Evolutionary conservation across 1,284 basidiomycete genomes (phyloP), one percentile per base, ranked within the genome.

Genomic region (Kwoniella shivajii): DNA sequence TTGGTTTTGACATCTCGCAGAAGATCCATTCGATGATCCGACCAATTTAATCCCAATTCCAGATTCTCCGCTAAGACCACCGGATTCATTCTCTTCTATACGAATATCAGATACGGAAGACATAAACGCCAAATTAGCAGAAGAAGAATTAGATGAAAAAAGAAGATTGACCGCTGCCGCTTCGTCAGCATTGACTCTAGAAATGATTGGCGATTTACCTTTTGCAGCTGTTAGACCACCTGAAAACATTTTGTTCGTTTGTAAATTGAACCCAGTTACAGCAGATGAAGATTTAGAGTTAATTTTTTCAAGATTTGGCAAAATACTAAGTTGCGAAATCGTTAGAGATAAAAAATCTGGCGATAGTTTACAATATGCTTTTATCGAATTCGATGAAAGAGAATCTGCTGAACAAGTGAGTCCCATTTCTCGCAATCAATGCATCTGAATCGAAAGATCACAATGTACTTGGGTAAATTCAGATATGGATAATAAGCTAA

Each of bases 151-250:
- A 39, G 95, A 95, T 67, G 83, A 83, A 16, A 80, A 85, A 45
- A 85, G 89, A 11, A 86, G 93, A 11, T 84, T 87, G 73, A 88
- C 88, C 56, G 93, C 93, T 0, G 94, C 95, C 0, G 85, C 86
- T 2, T 92, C 94, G 0, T 92, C 92, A 37, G 96, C 95, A 0
- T 81, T 99, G 33, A 99, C 96, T 2, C 85, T 99, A 47, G 96
- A 99, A 76, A 99, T 99, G 92, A 95, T 99, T 57, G 95, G 95
- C 45, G 96, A 99, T 77, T 81, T 99, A 51, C 96, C 96, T 0
- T 98, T 99, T 72, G 96, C 95, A 18, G 95, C 97, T 69, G 92
- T 99, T 39, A 85, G 93, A 39, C 96, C 96, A 0, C 95, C 95
- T 0, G 95, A 99, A 79, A 99, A 99, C 78, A 93, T 99, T 38